Percentiles rank a stretch among this genome's conserved stretches.
Evolutionary conservation across 2,329 filamentous ascomycete species (phyloP).

Genomic region (Ophiostoma sp.): DNA sequence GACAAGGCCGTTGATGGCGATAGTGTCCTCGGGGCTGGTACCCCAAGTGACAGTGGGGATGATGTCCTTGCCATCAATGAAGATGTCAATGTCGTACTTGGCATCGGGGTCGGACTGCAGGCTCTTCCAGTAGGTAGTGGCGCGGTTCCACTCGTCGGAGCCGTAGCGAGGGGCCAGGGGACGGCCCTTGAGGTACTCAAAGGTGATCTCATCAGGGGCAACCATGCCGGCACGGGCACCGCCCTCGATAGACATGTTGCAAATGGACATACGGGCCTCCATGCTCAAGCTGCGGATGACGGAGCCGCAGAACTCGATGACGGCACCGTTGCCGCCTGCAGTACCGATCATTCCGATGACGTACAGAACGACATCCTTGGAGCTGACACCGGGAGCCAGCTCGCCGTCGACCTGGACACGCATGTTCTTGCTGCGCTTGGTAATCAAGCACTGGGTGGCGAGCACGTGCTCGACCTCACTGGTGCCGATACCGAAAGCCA

Average conservation of each 20-base stretch:
- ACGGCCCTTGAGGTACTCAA: constrained; percentile 88
- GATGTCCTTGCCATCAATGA: constrained; percentile 89
- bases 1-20: constrained; percentile 88
- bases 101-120: constrained; percentile 82
- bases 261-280: constrained; percentile 98
- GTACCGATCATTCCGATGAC: constrained; percentile 93
- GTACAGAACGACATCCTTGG: constrained; percentile 91
- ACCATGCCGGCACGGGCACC: constrained; percentile 96
- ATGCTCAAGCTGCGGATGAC: constrained; percentile 86
- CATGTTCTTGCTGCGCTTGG: constrained; percentile 97
- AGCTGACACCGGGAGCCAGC: constrained; percentile 83
- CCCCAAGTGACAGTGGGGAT: constrained; percentile 93
- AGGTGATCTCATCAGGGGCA: constrained; percentile 87
- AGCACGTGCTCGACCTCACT: constrained; percentile 98
- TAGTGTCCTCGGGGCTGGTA: constrained; percentile 90
- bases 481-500: constrained; percentile 96
- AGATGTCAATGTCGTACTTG: constrained; percentile 82
- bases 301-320: constrained; percentile 96
- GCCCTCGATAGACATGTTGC: constrained; percentile 98
- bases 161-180: constrained; percentile 81
- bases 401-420: constrained; percentile 90
- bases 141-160: constrained; percentile 84
- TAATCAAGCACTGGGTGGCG: constrained; percentile 91
- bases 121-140: constrained; percentile 79
- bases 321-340: constrained; percentile 85